Percentiles rank a stretch among this genome's conserved stretches.
Evolutionary conservation across 2,329 filamentous ascomycete genomes (phyloP).

Genomic region (Aspergillus quadrilineatus): DNA sequence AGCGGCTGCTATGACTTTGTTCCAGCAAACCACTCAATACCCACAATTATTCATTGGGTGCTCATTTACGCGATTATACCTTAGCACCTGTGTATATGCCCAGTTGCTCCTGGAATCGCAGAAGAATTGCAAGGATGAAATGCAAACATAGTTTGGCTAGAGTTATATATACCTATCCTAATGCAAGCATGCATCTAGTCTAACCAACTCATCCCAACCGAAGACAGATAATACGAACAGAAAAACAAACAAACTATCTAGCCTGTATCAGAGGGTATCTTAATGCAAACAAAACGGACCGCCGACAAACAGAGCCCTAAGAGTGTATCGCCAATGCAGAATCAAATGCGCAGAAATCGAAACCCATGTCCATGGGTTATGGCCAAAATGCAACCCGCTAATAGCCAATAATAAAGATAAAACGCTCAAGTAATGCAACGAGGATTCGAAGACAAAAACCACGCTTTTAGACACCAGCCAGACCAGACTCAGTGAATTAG

Average conservation of each 20-base stretch:
- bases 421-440: background rate
- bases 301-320: background rate
- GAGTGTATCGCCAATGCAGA: background rate
- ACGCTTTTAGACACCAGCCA: conserved; percentile 1
- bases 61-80: too few relatives aligned
- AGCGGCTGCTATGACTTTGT: too few relatives aligned
- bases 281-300: conserved; percentile 17
- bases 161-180: background rate
- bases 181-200: background rate
- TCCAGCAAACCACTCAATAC: too few relatives aligned
- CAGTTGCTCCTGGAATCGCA: too few relatives aligned
- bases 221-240: background rate
- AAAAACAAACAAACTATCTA: conserved; percentile 12
- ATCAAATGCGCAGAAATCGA: background rate
- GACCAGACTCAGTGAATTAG: conserved; percentile 6
- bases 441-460: background rate
- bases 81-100: too few relatives aligned
- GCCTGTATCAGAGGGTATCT: conserved; percentile 23
- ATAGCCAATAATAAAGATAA: background rate
- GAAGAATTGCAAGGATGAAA: background rate
- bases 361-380: background rate
- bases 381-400: background rate
- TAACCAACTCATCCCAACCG: background rate
- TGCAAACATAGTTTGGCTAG: background rate
- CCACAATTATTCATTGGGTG: too few relatives aligned